Evolutionary conservation across 371 early-diverging fungal species (phyloP), one percentile per base, ranked within the genome.

Genomic region (Pancytospora philotis): DNA sequence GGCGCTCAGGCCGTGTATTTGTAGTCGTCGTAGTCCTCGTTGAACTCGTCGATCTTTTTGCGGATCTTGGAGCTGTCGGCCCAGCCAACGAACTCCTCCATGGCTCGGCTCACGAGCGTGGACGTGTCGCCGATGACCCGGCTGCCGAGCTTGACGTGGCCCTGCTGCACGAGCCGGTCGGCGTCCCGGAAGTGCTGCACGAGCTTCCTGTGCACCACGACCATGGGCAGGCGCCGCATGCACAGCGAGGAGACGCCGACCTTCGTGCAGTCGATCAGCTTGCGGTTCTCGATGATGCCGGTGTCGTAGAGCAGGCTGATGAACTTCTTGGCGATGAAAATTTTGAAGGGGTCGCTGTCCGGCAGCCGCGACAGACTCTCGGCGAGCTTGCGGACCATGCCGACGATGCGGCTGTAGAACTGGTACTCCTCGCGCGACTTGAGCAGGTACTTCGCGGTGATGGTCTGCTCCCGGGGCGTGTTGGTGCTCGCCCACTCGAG

Each of bases 81-180:
- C 98, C 98, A 97, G 2, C 93, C 91, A 2, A 97, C 89, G 84
- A 88, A 95, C 82, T 95, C 95, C 77, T 95, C 96, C 89, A 93
- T 88, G 49, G 86, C 87, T 36, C 90, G 82, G 55, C 68, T 67
- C n/a, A 81, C 48, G 1, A 76, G 52, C 6, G 66, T 36, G 32
- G 50, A 48, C 2, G 74, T 62, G 36, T 77, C 76, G 61, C 48
- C 68, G 35, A 73, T 57, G 19, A 70, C 52, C 31, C 63, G 56
- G 36, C 62, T 50, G 0, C 97, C 97, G 1, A 97, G 89, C 28
- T 94, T 86, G 2, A 81, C 62, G 60, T 79, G 98, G 16, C 98
- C 98, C 74, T 95, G 95, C 82, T 92, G 91, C 41, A 97, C 86
- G 79, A 91, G 89, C 28, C 86, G 87, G 8, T 88, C 88, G 6